Conservation (phyloP, 306 rosid genomes). For the Prosopis cineraria region DNA sequence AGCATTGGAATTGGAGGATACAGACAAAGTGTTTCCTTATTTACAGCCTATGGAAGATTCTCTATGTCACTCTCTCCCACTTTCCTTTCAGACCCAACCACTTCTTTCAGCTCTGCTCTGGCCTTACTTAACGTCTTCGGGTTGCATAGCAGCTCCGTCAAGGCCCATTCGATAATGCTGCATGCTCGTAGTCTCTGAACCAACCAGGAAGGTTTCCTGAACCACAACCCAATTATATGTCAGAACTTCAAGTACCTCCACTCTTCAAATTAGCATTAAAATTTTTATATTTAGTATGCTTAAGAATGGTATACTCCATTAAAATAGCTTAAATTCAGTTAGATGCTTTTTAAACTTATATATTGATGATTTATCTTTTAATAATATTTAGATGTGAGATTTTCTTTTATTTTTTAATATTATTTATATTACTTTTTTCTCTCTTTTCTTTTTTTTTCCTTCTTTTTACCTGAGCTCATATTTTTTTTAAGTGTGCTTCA, state of each 20-base stretch:
- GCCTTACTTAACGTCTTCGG: neutral
- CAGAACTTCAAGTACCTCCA: neutral
- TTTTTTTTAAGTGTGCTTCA: too few species aligned
- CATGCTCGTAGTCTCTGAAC: constrained; percentile 15
- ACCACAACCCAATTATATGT: neutral
- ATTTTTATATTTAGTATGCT: too few species aligned
- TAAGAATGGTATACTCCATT: too few species aligned
- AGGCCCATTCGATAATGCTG: neutral
- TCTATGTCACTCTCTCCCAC: constrained; percentile 22
- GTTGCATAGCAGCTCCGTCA: constrained; percentile 6
- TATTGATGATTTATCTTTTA: too few species aligned
- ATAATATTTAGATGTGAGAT: too few species aligned
- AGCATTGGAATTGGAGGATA: neutral
- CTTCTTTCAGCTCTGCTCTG: neutral
- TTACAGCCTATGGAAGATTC: constrained; percentile 8
- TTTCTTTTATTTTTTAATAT: too few species aligned
- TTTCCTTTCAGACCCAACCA: neutral
- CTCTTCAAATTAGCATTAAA: too few species aligned
- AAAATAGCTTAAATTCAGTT: too few species aligned
- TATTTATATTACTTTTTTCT: too few species aligned
- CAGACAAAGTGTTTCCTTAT: neutral
- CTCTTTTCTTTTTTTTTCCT: too few species aligned
- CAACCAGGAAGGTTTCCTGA: neutral
- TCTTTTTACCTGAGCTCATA: too few species aligned
- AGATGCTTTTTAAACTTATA: too few species aligned